phyloP scores from a whole-genome alignment of 495 filamentous ascomycete genomes.

The Durotheca rogersii region DNA sequence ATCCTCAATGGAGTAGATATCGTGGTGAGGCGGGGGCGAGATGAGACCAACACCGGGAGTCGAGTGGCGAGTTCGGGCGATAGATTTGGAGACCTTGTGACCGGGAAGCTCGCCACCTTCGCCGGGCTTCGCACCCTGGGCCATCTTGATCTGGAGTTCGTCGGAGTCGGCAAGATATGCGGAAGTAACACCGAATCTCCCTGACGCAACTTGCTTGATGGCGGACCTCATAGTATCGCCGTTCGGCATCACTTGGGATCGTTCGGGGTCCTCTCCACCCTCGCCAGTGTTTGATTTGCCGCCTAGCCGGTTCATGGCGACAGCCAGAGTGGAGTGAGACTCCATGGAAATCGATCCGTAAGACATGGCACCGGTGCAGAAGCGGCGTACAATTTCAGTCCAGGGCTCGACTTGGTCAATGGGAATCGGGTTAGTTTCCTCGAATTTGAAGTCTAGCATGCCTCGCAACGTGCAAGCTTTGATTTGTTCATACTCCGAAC shows the following conservation, averaged over 20 bases:
- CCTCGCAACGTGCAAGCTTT: slow-evolving; percentile 97
- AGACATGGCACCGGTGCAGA: slow-evolving; percentile 99
- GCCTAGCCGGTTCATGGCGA: slow-evolving; percentile 97
- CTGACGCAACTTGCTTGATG: slow-evolving; percentile 98
- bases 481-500: slow-evolving; percentile 93
- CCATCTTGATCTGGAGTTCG: slow-evolving; percentile 99
- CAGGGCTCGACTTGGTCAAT: slow-evolving; percentile 99
- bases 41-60: slow-evolving; percentile 98
- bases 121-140: slow-evolving; percentile 97
- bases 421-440: slow-evolving; percentile 79
- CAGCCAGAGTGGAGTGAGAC: slow-evolving; percentile 93
- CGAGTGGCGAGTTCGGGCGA: slow-evolving; percentile 95
- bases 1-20: slow-evolving; percentile 99
- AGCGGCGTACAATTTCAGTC: slow-evolving; percentile 97
- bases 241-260: slow-evolving; percentile 82
- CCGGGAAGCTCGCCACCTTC: slow-evolving; percentile 98
- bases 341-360: slow-evolving; percentile 99
- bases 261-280: slow-evolving; percentile 95
- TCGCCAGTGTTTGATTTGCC: slow-evolving; percentile 99
- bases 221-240: slow-evolving; percentile 98
- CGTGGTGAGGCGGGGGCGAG: slow-evolving; percentile 97
- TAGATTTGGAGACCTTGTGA: slow-evolving; percentile 96
- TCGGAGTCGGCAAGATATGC: slow-evolving; percentile 98
- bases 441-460: slow-evolving; percentile 97
- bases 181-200: slow-evolving; percentile 96